phyloP scores from a whole-genome alignment of 2,329 filamentous ascomycete species.

The Epichloe gansuensis region DNA sequence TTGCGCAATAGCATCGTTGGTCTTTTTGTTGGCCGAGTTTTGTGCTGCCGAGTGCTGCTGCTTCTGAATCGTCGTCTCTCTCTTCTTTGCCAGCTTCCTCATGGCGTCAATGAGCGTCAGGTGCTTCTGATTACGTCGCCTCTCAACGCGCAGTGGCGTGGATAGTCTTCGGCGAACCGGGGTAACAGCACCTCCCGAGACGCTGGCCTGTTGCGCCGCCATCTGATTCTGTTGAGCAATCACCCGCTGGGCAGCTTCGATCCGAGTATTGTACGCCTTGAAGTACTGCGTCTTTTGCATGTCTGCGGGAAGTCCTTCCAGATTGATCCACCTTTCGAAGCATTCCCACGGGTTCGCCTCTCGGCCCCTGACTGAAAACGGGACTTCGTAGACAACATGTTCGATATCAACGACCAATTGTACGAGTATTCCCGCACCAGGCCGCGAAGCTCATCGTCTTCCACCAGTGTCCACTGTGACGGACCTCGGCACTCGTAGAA shows the following conservation, averaged over 20 bases:
- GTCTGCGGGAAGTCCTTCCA: slow-evolving; percentile 82
- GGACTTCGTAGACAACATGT: slow-evolving; percentile 61
- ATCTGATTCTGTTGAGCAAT: slow-evolving; percentile 43
- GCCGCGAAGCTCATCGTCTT: slow-evolving; percentile 79
- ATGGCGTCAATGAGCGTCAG: slow-evolving; percentile 85
- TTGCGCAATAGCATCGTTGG: slow-evolving; percentile 48
- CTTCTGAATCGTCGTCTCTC: slow-evolving; percentile 75
- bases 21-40: slow-evolving; percentile 71
- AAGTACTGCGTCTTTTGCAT: slow-evolving; percentile 97
- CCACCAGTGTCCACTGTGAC: slow-evolving; percentile 82
- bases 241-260: slow-evolving; percentile 45
- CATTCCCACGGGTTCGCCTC: slow-evolving; percentile 96
- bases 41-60: slow-evolving; percentile 72
- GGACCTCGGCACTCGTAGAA: slow-evolving; percentile 83
- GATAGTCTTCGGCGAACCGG: slow-evolving; percentile 55
- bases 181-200: slow-evolving; percentile 19
- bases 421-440: slow-evolving; percentile 89
- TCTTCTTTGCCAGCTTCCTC: slow-evolving; percentile 89
- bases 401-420: slow-evolving; percentile 93
- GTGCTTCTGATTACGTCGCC: slow-evolving; percentile 75
- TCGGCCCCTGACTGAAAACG: slow-evolving; percentile 76
- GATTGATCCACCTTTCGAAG: slow-evolving; percentile 88
- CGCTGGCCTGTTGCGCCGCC: slow-evolving; percentile 37
- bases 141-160: slow-evolving; percentile 72
- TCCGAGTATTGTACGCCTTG: slow-evolving; percentile 53